These are phyloP conservation scores for Nannochloris sp. DNA, from an alignment of 139 green algal genomes.

Conservation along the genomic window DNA sequence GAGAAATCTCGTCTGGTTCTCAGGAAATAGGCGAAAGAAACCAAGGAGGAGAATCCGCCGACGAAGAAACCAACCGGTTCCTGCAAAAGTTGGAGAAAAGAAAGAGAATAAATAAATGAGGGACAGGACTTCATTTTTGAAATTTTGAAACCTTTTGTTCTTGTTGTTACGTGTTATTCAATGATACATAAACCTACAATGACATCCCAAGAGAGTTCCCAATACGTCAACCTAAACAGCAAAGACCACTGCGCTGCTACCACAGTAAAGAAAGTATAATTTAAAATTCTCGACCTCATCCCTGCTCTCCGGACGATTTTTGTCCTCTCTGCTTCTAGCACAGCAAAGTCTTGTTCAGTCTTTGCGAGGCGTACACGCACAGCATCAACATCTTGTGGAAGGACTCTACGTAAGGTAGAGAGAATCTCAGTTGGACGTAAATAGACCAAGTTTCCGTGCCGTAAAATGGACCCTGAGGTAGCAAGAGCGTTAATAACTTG, in stretches of 20 bases:
- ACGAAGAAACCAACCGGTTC: slow-evolving; percentile 22
- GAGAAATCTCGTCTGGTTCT: slow-evolving; percentile 7
- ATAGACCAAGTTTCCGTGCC: slow-evolving; percentile 16
- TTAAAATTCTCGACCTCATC: neutral
- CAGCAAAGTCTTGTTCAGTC: slow-evolving; percentile 12
- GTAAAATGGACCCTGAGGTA: slow-evolving; percentile 24
- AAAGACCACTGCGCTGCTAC: slow-evolving; percentile 14
- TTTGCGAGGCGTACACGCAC: slow-evolving; percentile 7
- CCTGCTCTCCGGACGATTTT: neutral
- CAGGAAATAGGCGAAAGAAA: slow-evolving; percentile 18
- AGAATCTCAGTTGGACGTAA: slow-evolving; percentile 27
- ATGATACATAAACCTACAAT: slow-evolving; percentile 12
- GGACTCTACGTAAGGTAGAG: slow-evolving; percentile 7
- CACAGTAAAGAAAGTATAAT: slow-evolving; percentile 11
- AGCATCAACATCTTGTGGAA: slow-evolving; percentile 17
- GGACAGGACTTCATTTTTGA: too few species aligned
- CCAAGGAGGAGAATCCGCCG: neutral
- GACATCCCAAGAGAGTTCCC: slow-evolving; percentile 53
- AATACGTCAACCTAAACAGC: slow-evolving; percentile 40
- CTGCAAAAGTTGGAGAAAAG: neutral
- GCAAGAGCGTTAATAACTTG: slow-evolving; percentile 24
- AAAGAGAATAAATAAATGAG: neutral
- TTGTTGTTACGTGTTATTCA: neutral
- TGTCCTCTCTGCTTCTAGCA: slow-evolving; percentile 8
- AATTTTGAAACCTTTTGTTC: neutral